phyloP scores from a whole-genome alignment of 805 yeast species.

The Kregervanrija fluxuum region DNA sequence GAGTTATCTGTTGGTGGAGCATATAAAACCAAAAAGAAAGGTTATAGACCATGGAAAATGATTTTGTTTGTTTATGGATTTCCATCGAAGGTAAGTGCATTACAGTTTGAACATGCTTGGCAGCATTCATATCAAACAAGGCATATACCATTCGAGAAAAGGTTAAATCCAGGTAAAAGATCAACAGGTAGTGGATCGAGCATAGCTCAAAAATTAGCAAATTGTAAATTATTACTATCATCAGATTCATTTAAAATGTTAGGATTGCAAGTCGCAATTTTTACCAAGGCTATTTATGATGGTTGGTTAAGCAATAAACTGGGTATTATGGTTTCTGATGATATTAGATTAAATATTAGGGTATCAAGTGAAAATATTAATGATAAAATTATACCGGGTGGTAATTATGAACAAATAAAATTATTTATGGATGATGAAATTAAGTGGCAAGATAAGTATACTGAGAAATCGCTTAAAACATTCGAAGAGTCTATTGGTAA shows the following conservation, averaged over 20 bases:
- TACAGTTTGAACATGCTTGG: slow-evolving; percentile 82
- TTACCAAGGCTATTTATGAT: slow-evolving; percentile 26
- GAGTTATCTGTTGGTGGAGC: slow-evolving; percentile 60
- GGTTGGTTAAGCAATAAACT: slow-evolving; percentile 32
- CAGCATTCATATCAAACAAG: slow-evolving; percentile 66
- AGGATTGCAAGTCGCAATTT: slow-evolving; percentile 41
- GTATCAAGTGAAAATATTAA: slow-evolving; percentile 1
- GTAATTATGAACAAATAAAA: slow-evolving; percentile 26
- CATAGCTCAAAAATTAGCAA: slow-evolving; percentile 41
- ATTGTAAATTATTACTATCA: slow-evolving; percentile 36
- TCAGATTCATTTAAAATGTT: slow-evolving; percentile 37
- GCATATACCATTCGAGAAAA: slow-evolving; percentile 37
- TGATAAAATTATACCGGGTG: slow-evolving; percentile 14
- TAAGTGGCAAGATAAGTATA: slow-evolving; percentile 10
- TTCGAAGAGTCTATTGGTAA: slow-evolving; percentile 5
- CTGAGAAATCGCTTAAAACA: slow-evolving; percentile 11
- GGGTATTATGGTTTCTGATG: slow-evolving; percentile 18
- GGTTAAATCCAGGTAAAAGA: slow-evolving; percentile 32
- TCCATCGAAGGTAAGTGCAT: slow-evolving; percentile 59
- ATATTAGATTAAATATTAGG: slow-evolving; percentile 13
- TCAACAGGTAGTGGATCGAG: slow-evolving; percentile 29
- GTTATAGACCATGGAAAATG: slow-evolving; percentile 73
- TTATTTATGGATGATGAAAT: slow-evolving; percentile 10
- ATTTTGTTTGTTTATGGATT: slow-evolving; percentile 59
- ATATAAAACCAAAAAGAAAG: slow-evolving; percentile 47